phyloP scores from a whole-genome alignment of 2,329 filamentous ascomycete genomes.

The Colletotrichum liriopes region DNA sequence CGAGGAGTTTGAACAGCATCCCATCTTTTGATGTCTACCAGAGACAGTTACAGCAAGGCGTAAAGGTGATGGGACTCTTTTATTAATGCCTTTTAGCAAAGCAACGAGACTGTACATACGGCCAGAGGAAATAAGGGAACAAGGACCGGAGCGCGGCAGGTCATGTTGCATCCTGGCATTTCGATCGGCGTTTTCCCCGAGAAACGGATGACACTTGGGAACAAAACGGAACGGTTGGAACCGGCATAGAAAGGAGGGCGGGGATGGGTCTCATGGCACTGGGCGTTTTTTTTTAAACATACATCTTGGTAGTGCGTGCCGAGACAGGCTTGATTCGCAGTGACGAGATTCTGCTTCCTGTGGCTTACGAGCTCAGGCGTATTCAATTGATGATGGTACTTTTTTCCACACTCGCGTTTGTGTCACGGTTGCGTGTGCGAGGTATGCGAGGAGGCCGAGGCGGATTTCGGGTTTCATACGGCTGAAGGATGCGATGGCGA shows the following conservation, averaged over 20 bases:
- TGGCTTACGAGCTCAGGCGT: conserved; percentile 24
- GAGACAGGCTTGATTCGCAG: not conserved
- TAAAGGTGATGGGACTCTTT: conserved; percentile 4
- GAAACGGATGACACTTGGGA: not conserved
- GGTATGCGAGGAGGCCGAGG: not conserved
- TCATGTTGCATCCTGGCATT: conserved; percentile 44
- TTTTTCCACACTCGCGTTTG: not conserved
- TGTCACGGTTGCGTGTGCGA: not conserved
- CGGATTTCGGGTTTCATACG: too few species aligned
- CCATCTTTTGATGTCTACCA: not conserved
- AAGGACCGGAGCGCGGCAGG: conserved; percentile 18
- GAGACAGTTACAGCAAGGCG: conserved; percentile 22
- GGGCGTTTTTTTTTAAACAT: conserved; percentile 9
- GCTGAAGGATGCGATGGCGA: too few species aligned
- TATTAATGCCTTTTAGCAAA: conserved; percentile 8
- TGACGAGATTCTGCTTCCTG: conserved; percentile 29
- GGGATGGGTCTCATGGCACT: conserved; percentile 5
- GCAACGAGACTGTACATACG: conserved; percentile 31
- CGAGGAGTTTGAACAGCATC: conserved; percentile 11
- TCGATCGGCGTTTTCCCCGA: conserved; percentile 34
- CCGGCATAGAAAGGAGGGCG: conserved; percentile 21
- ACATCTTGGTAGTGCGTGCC: not conserved
- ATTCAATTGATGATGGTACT: conserved; percentile 11
- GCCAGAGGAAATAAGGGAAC: not conserved
- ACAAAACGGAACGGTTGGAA: conserved; percentile 1